Evolutionary conservation across 2,329 filamentous ascomycete species (phyloP).

Genomic region (Apiospora malaysiana): DNA sequence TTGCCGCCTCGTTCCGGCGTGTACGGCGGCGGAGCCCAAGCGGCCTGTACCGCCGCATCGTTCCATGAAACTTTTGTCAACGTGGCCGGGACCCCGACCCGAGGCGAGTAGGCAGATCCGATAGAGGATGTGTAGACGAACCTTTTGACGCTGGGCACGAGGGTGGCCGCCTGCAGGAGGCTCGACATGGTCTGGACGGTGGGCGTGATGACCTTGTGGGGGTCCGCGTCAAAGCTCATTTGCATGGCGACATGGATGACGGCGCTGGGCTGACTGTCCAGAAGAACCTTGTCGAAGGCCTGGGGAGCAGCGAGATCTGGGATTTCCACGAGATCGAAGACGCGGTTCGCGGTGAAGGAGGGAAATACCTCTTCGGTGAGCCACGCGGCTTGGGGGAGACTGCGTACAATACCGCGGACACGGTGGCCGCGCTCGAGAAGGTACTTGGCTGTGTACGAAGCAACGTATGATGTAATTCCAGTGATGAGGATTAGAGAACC

Average conservation of each 20-base stretch:
- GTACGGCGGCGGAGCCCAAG: constrained; percentile 37
- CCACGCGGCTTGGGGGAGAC: constrained; percentile 41
- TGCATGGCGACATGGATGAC: background rate
- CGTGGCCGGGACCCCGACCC: background rate
- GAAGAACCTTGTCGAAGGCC: constrained; percentile 45
- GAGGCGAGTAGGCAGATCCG: background rate
- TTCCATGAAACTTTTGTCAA: background rate
- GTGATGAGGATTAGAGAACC: constrained; percentile 2
- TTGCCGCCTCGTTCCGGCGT: constrained; percentile 22
- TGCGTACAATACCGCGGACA: background rate
- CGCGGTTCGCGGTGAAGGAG: constrained; percentile 33
- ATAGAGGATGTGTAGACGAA: constrained; percentile 5
- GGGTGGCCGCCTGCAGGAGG: background rate
- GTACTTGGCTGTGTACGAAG: background rate
- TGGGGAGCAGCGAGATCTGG: constrained; percentile 43
- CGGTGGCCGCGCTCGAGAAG: constrained; percentile 16
- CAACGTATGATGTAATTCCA: background rate
- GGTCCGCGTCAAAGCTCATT: background rate
- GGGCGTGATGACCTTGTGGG: background rate
- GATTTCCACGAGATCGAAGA: constrained; percentile 46
- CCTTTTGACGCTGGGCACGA: background rate
- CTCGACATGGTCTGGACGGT: background rate
- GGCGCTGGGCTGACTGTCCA: constrained; percentile 39
- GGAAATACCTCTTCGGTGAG: constrained; percentile 40
- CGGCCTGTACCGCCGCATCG: constrained; percentile 21